Percentiles rank a stretch among this genome's conserved stretches.
Evolutionary conservation across 2,329 filamentous ascomycete genomes (phyloP).

Genomic region (Sclerotinia minor): DNA sequence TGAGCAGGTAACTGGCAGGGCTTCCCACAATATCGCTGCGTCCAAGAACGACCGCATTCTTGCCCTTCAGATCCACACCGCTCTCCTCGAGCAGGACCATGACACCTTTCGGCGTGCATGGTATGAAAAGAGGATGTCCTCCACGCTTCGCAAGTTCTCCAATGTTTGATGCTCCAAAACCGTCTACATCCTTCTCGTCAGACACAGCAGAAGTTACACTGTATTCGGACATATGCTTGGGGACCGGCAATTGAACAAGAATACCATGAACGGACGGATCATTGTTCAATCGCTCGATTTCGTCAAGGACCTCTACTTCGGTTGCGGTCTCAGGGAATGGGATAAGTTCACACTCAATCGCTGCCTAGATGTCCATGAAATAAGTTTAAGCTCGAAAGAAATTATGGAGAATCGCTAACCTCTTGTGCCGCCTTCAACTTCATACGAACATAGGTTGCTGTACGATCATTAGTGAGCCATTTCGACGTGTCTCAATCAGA

Average conservation of each 20-base stretch:
- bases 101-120: constrained; percentile 95
- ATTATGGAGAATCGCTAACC: constrained; percentile 50
- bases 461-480: constrained; percentile 16
- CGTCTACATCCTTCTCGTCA: constrained; percentile 96
- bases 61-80: constrained; percentile 80
- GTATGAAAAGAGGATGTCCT: constrained; percentile 82
- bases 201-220: constrained; percentile 84
- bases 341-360: constrained; percentile 83
- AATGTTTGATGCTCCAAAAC: constrained; percentile 91
- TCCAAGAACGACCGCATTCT: constrained; percentile 91
- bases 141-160: constrained; percentile 96
- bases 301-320: constrained; percentile 81
- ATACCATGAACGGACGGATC: constrained; percentile 86
- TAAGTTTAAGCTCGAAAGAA: constrained; percentile 13
- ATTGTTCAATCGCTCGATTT: constrained; percentile 81
- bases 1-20: constrained; percentile 92
- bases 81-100: constrained; percentile 88
- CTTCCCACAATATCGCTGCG: constrained; percentile 97
- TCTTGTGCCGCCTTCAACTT: constrained; percentile 96
- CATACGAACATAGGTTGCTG: constrained; percentile 98
- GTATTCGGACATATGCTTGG: constrained; percentile 87
- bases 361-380: constrained; percentile 60
- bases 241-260: constrained; percentile 88
- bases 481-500: constrained; percentile 4
- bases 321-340: constrained; percentile 79